A percentile compares a stretch with the other conserved stretches of the same genome.
phyloP scores from a whole-genome alignment of 345 rosid species.

The Ceriops zippeliana region DNA sequence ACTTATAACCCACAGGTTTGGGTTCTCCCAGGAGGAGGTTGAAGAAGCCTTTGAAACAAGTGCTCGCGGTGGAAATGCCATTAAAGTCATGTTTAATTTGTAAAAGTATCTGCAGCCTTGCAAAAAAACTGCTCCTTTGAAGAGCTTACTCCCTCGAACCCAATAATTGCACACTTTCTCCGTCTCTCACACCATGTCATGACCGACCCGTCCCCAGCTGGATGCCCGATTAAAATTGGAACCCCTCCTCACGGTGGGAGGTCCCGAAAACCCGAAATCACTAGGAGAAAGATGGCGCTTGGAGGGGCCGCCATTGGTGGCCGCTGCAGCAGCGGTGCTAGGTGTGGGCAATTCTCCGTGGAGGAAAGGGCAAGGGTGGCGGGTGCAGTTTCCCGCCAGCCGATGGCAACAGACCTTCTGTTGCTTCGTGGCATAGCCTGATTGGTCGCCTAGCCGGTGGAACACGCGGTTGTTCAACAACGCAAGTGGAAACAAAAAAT shows the following conservation, averaged over 20 bases:
- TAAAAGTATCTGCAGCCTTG: neutral
- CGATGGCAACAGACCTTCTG: constrained; percentile 81
- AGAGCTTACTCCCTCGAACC: constrained; percentile 56
- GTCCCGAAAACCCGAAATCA: constrained; percentile 59
- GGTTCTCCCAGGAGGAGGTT: constrained; percentile 78
- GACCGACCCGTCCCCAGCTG: constrained; percentile 42
- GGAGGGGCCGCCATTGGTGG: constrained; percentile 35
- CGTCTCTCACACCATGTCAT: constrained; percentile 37
- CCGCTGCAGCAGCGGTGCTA: constrained; percentile 11
- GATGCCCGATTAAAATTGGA: constrained; percentile 41
- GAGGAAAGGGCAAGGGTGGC: constrained; percentile 64
- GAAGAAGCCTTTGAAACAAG: constrained; percentile 85
- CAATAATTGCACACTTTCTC: constrained; percentile 80
- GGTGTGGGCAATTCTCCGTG: constrained; percentile 74
- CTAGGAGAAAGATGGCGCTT: constrained; percentile 60
- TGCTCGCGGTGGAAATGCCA: constrained; percentile 71
- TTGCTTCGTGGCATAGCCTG: constrained; percentile 26
- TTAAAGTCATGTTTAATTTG: constrained; percentile 93
- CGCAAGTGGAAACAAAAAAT: too few species aligned
- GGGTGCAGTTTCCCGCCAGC: constrained; percentile 78
- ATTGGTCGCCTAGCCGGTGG: constrained; percentile 58
- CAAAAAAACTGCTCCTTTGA: neutral
- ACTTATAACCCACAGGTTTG: constrained; percentile 75
- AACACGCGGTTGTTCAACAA: constrained; percentile 51
- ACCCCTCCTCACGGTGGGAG: constrained; percentile 47